A percentile compares a stretch with the other conserved stretches of the same genome.
Conservation (phyloP, 371 early-diverging fungal genomes). For the Lichtheimia hyalospora region DNA sequence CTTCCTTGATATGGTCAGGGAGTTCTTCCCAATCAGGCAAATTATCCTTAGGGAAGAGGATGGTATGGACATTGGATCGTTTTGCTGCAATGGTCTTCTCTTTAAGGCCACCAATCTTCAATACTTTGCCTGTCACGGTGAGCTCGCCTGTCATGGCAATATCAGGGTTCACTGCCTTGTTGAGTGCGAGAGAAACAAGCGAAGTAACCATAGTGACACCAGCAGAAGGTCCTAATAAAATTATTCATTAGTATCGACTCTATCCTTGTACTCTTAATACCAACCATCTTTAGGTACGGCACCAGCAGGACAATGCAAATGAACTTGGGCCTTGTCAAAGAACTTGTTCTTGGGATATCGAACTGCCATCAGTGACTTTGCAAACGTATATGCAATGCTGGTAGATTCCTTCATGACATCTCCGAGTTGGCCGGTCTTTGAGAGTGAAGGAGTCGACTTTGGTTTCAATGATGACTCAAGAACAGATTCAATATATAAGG, state of each 20-base stretch:
- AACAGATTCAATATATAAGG: constrained; percentile 94
- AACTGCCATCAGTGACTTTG: constrained; percentile 75
- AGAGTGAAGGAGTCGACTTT: constrained; percentile 69
- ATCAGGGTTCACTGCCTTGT: constrained; percentile 70
- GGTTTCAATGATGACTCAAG: constrained; percentile 71
- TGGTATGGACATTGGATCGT: constrained; percentile 84
- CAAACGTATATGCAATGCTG: constrained; percentile 92
- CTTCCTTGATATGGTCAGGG: constrained; percentile 88
- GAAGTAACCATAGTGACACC: constrained; percentile 96
- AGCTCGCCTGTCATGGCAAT: constrained; percentile 98
- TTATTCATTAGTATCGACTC: too few species aligned
- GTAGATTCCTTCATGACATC: constrained; percentile 99
- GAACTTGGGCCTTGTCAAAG: constrained; percentile 87
- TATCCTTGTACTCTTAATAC: not conserved
- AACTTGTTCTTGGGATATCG: constrained; percentile 83
- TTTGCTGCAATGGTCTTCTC: constrained; percentile 98
- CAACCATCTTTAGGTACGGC: constrained; percentile 97
- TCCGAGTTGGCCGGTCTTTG: constrained; percentile 93
- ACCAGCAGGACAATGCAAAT: constrained; percentile 97
- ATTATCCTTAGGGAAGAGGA: constrained; percentile 92
- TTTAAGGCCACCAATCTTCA: constrained; percentile 96
- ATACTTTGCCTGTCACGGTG: constrained; percentile 93
- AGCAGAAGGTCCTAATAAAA: constrained; percentile 81
- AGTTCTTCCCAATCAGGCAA: constrained; percentile 94
- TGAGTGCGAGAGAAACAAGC: constrained; percentile 86